Evolutionary conservation across 495 filamentous ascomycete genomes (phyloP), one percentile per base, ranked within the genome.

Genomic region (Polyplosphaeria fusca): DNA sequence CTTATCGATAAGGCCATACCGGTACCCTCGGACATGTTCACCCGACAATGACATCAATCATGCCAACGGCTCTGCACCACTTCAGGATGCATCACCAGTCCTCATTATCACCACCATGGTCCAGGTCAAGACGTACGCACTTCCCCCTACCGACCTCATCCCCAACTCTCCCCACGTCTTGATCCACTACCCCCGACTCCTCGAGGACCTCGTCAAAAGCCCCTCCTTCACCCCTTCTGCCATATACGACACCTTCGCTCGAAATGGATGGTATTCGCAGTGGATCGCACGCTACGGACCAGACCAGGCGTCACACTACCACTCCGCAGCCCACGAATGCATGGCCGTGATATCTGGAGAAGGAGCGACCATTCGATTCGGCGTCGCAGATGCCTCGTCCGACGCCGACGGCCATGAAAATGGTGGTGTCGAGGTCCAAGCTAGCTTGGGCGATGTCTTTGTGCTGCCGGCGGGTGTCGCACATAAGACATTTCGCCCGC

Each of bases 211-310:
- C 9, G 35, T 50, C 24, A 22, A 45, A 50, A 55, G 37, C 27
- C 35, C 58, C 7, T 24, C 40, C 42, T 46, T 51, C 39, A 47
- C 18, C 30, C 39, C 53, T 19, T 3, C 30, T 3, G 28, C 26
- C n/a, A n/a, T 69, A 30, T 46, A 63, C 64, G 66, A 73, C 58
- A 64, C 66, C 42, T 73, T 70, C 67, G 52, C 55, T 7, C 37
- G 44, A 16, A 73, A 74, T 42, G 64, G 56, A 44, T 73, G 72
- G 70, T 42, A 68, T 32, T 38, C 59, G 0, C 64, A 71, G 44
- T 74, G 72, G 72, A 66, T 73, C 35, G 63, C 47, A 35, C 62
- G 62, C 28, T 73, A 74, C 63, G 69, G 70, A n/a, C 50, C 51
- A 16, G 65, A 64, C 3, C 72, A 74, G 44, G 22, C 45, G 9